Percentiles rank a stretch among this genome's conserved stretches.
These are phyloP conservation scores for Nyctanthes arbortristis DNA, from an alignment of 257 asterid species.

Conservation along the genomic window DNA sequence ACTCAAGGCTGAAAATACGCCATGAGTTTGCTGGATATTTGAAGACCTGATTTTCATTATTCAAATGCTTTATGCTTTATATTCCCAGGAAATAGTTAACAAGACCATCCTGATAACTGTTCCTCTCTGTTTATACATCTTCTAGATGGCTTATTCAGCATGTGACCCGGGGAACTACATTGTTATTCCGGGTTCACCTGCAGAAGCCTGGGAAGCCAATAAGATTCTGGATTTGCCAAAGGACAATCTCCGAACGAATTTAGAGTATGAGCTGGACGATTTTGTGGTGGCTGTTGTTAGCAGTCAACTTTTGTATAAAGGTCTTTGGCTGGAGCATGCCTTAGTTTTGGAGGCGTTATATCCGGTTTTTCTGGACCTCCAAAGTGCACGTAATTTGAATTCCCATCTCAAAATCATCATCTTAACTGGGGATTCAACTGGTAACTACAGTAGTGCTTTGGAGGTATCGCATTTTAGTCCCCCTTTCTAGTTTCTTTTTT, in stretches of 20 bases:
- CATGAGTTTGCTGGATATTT: not conserved
- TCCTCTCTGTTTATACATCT: constrained; percentile 20
- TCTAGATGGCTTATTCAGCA: constrained; percentile 75
- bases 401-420: constrained; percentile 68
- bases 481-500: not conserved
- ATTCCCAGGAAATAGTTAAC: not conserved
- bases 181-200: constrained; percentile 88
- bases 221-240: constrained; percentile 30
- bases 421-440: constrained; percentile 53
- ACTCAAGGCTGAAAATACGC: not conserved
- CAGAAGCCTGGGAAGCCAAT: constrained; percentile 66
- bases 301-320: constrained; percentile 66
- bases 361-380: constrained; percentile 53
- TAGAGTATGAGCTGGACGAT: constrained; percentile 43
- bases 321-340: constrained; percentile 93
- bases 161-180: constrained; percentile 87
- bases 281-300: constrained; percentile 77
- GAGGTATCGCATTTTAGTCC: constrained; percentile 50
- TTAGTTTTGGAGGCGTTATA: constrained; percentile 69
- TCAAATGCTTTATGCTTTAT: not conserved
- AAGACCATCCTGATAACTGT: not conserved
- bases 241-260: constrained; percentile 32
- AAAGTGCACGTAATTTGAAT: constrained; percentile 28
- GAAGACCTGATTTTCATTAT: not conserved
- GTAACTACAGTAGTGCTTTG: constrained; percentile 67